These are phyloP conservation scores for Solanum aculeatissimum DNA, from an alignment of 305 asterid genomes.

Conservation along the genomic window DNA sequence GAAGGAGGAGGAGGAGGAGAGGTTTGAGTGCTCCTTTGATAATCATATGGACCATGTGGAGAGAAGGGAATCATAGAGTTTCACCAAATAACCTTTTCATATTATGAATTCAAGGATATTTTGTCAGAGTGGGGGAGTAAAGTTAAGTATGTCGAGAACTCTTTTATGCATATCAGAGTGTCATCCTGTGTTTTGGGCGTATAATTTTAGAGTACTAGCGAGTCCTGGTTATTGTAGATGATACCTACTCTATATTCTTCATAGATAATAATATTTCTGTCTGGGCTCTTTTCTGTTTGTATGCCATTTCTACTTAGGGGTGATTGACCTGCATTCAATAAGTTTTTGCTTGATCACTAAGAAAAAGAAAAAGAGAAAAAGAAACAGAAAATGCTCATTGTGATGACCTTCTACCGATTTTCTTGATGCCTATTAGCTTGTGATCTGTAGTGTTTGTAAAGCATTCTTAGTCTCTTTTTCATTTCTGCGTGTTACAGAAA, in stretches of 20 bases:
- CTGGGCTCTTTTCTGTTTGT: neutral
- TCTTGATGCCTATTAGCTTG: neutral
- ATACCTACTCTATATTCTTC: neutral
- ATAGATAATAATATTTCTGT: neutral
- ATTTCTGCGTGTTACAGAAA: conserved; percentile 38
- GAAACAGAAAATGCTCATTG: neutral
- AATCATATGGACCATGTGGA: neutral
- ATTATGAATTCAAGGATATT: neutral
- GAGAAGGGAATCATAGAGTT: neutral
- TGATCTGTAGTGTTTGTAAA: neutral
- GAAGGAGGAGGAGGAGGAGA: neutral
- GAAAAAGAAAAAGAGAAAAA: neutral
- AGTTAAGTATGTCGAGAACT: neutral
- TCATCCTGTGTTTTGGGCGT: neutral
- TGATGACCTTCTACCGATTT: neutral
- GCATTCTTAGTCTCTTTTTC: conserved; percentile 2
- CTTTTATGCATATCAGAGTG: neutral
- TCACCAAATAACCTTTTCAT: neutral
- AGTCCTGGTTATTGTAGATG: neutral
- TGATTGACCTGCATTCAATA: neutral
- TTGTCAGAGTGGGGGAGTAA: neutral
- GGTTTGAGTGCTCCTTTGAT: neutral
- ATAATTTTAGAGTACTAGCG: neutral
- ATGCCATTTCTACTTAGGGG: neutral
- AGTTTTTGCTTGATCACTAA: neutral